Conservation (phyloP, 106 monocot species). For the Apostasia ramifera region DNA sequence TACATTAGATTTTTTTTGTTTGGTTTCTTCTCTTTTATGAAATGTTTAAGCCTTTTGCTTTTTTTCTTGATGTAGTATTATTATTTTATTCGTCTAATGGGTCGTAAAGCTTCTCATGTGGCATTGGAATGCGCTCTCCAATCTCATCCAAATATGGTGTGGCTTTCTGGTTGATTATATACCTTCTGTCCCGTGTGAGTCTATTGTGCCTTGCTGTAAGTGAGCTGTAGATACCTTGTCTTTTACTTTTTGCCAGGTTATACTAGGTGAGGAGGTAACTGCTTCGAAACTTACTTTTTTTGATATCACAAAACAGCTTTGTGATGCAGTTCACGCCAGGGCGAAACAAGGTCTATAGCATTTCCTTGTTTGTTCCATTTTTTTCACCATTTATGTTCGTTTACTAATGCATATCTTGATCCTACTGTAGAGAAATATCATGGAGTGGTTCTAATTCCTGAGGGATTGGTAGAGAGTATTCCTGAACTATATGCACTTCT, state of each 20-base stretch:
- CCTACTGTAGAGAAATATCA: constrained; percentile 60
- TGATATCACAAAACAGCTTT: constrained; percentile 78
- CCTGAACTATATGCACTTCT: constrained; percentile 82
- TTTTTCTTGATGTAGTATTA: constrained; percentile 63
- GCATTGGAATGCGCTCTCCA: constrained; percentile 92
- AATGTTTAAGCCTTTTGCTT: background rate
- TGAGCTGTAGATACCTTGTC: background rate
- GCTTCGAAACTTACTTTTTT: constrained; percentile 84
- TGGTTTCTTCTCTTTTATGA: background rate
- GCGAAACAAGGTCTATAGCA: constrained; percentile 49
- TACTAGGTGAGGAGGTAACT: constrained; percentile 81
- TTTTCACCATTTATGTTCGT: background rate
- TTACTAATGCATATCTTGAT: constrained; percentile 2
- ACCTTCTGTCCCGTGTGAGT: background rate
- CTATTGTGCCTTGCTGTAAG: too few species aligned
- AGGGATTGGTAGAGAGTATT: constrained; percentile 86
- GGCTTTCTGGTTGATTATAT: background rate
- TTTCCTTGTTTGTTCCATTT: background rate
- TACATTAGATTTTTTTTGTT: background rate
- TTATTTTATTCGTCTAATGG: constrained; percentile 94
- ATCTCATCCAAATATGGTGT: constrained; percentile 89
- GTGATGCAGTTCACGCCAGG: constrained; percentile 87
- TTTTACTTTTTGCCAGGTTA: constrained; percentile 40
- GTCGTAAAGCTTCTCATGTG: constrained; percentile 88
- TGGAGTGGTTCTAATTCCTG: constrained; percentile 80